Base-by-base conservation (phyloP, 75 land plant species). In the Ceratopteris richardii region DNA sequence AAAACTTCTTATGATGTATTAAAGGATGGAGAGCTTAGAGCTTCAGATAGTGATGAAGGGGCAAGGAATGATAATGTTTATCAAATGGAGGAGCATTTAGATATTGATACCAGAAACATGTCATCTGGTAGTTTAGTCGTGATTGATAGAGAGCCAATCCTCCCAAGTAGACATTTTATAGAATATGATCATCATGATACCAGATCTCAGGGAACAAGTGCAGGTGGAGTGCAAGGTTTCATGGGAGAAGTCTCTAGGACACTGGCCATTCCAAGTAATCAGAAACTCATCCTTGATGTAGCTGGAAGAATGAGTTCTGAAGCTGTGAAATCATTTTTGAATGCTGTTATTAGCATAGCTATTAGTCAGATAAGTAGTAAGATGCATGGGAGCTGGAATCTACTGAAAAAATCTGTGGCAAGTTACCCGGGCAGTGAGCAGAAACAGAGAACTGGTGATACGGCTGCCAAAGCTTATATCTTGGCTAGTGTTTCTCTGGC, bases 191-290 rank as follows among this genome's bases (percentile, higher is more conserved):
- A 25, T 10, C 20, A 13, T 44, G 37, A 65, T 65, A 31, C 30
- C 26, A n/a, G 28, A 31, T 22, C 28, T 60, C 37, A 33, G 37
- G 37, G 37, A 9, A 33, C 3, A 9, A 33, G 9, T 33, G 37
- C 9, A 3, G 37, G 7, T 9, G 50, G 31, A 4, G 18, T 23
- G 56, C 39, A 14, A 18, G 54, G 43, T 46, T 60, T 74, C 66
- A 26, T 83, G 59, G 95, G 56, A 67, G 31, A 71, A 44, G 31
- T 85, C 39, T 78, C 87, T 0, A 80, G 76, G n/a, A 79, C 76
- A 21, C 62, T 93, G 51, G 69, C 95, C 7, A 74, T 88, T 31
- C 95, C 95, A 3, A 77, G 81, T 54, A 89, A 93, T 47, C 72
- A 83, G 62, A 80, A 56, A 51, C 68, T 89, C 22, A 51, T 88